These are phyloP conservation scores for Cairneyella variabilis DNA, from an alignment of 495 filamentous ascomycete species.

Conservation along the genomic window DNA sequence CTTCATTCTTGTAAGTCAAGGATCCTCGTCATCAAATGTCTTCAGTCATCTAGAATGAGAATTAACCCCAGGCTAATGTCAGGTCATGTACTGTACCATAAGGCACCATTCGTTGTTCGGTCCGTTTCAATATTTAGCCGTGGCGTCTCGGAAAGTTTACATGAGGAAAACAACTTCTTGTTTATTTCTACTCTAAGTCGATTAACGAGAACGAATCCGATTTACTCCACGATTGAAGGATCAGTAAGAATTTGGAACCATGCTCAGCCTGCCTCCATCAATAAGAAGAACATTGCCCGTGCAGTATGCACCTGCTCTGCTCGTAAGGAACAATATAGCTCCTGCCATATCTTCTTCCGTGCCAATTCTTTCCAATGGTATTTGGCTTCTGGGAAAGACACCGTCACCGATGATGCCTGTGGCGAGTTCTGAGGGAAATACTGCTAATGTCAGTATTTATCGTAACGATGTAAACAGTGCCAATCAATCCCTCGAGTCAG, in stretches of 20 bases:
- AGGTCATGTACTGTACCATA: too few species aligned
- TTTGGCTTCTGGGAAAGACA: slow-evolving; percentile 38
- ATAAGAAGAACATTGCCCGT: slow-evolving; percentile 52
- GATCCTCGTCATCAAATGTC: too few species aligned
- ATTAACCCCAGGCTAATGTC: too few species aligned
- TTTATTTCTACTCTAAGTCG: too few species aligned
- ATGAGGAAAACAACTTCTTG: too few species aligned
- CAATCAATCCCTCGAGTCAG: background rate
- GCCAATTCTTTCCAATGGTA: slow-evolving; percentile 51
- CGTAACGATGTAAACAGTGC: background rate
- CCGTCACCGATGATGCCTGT: slow-evolving; percentile 40
- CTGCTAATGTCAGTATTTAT: slow-evolving; percentile 26
- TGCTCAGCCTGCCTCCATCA: slow-evolving; percentile 55
- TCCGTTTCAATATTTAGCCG: too few species aligned
- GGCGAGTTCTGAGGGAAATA: slow-evolving; percentile 65
- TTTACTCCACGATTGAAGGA: too few species aligned
- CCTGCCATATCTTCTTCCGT: slow-evolving; percentile 60
- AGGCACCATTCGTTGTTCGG: too few species aligned
- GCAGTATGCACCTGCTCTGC: slow-evolving; percentile 54
- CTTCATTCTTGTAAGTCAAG: too few species aligned
- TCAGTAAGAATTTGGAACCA: slow-evolving; percentile 19
- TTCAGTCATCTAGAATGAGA: too few species aligned
- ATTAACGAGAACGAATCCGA: too few species aligned
- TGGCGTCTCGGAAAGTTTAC: too few species aligned
- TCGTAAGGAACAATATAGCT: slow-evolving; percentile 58